Evolutionary conservation across 495 filamentous ascomycete species (phyloP).

Genomic region (Mytilinidion resinicola): DNA sequence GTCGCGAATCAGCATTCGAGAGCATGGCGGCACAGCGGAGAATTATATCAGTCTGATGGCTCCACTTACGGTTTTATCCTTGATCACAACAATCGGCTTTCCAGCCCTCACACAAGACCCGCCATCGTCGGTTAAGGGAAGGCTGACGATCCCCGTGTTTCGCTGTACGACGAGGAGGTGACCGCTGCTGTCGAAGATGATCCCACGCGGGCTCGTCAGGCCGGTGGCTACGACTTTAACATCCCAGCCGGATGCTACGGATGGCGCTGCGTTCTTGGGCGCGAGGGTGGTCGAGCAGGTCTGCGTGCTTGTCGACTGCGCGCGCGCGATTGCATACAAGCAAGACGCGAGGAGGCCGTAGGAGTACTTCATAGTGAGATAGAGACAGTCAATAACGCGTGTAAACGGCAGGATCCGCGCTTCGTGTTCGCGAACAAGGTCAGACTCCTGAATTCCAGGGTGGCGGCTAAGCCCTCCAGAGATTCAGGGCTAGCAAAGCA

Average conservation of each 20-base stretch:
- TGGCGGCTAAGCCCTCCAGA: too few relatives aligned
- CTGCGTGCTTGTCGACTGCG: constrained; percentile 13
- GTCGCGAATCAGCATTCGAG: neutral
- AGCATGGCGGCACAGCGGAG: neutral
- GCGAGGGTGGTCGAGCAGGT: constrained; percentile 31
- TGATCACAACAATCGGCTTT: constrained; percentile 23
- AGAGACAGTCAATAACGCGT: too few relatives aligned
- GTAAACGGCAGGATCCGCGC: too few relatives aligned
- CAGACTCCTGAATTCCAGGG: too few relatives aligned
- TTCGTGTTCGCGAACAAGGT: too few relatives aligned
- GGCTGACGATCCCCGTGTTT: constrained; percentile 47
- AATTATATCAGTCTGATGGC: too few relatives aligned
- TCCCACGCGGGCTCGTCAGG: constrained; percentile 49
- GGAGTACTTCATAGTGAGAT: constrained; percentile 1
- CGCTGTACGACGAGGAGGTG: constrained; percentile 56
- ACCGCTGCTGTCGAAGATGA: constrained; percentile 54
- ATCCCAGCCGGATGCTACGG: constrained; percentile 51
- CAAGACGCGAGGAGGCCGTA: constrained; percentile 13
- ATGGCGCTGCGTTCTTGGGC: constrained; percentile 37
- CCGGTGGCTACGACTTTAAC: constrained; percentile 50
- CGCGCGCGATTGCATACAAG: neutral
- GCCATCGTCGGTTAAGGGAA: constrained; percentile 47
- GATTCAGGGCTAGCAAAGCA: too few relatives aligned
- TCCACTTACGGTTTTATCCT: constrained; percentile 37
- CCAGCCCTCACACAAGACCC: constrained; percentile 44